Evolutionary conservation across 106 monocot genomes (phyloP), one percentile per base, ranked within the genome.

Genomic region (Dioscorea alata): DNA sequence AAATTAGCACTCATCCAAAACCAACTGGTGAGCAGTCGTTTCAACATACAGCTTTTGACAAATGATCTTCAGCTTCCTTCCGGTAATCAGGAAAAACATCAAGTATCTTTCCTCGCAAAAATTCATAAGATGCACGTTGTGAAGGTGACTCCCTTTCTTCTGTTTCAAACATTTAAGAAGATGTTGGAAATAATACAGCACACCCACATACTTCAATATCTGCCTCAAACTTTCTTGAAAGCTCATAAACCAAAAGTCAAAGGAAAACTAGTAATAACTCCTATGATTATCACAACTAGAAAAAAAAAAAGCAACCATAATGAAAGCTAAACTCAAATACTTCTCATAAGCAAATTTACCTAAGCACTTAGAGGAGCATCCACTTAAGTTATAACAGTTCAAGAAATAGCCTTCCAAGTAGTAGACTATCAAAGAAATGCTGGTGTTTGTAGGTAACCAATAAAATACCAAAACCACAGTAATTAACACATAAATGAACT

Each of bases 11-110:
- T 61, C 13, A 5, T 23, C 56, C 56, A 17, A 72, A 69, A 16
- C 7, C 49, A 70, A 49, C 61, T 67, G 48, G 6, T 71, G 13
- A 56, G 59, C 51, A 49, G 9, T 65, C 68, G 13, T 22, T 23
- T 50, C 68, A 21, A 74, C 82, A 75, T 90, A 90, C 90, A 64
- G 90, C 83, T 86, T 90, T 90, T 35, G 90, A 90, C 49, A 90
- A 69, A 86, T 86, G 90, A 56, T 86, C 90, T 86, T 90, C 90
- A 18, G 86, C 85, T 81, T 90, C 90, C 72, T 90, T 90, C 17
- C 54, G 67, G 72, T 90, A 90, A 62, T 86, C 75, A 70, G 82
- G 82, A 60, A 81, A 86, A 0, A 57, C 90, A 63, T 90, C 75
- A 23, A 90, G 69, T 59, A 83, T 74, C 67, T 90, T 90, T 13